Percentiles rank a stretch among this genome's conserved stretches.
These are phyloP conservation scores for Macrophomina phaseolina DNA, from an alignment of 2,329 filamentous ascomycete species.

Conservation along the genomic window DNA sequence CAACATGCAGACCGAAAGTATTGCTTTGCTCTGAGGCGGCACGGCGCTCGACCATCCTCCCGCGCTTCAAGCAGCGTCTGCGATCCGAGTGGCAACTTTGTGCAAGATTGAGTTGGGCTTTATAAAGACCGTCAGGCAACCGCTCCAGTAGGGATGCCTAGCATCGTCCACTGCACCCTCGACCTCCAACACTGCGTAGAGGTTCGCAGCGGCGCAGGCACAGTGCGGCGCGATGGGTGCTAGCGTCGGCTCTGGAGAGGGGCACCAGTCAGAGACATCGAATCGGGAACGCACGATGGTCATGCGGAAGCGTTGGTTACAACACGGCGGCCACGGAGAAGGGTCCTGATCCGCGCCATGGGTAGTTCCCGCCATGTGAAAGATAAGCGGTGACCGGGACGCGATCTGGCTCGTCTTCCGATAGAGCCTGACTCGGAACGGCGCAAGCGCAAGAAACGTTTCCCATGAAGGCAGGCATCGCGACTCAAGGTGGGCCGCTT, in stretches of 20 bases:
- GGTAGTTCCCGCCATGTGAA: conserved; percentile 12
- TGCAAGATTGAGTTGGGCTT: conserved; percentile 7
- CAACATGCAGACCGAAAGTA: not conserved
- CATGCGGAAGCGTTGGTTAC: conserved; percentile 20
- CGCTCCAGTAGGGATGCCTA: not conserved
- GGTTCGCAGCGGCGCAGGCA: conserved; percentile 7
- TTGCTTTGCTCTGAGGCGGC: not conserved
- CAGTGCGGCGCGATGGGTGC: not conserved
- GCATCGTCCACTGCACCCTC: not conserved
- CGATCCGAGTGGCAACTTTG: not conserved
- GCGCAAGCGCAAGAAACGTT: conserved; percentile 10
- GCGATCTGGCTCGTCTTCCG: conserved; percentile 15
- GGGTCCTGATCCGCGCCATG: conserved; percentile 23
- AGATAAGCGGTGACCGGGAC: conserved; percentile 23
- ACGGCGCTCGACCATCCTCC: not conserved
- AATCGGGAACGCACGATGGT: conserved; percentile 19
- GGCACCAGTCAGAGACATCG: conserved; percentile 1
- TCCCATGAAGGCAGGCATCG: conserved; percentile 15
- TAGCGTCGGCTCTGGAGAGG: not conserved
- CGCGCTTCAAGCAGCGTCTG: conserved; percentile 1
- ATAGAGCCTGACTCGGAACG: conserved; percentile 18
- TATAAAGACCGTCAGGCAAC: conserved; percentile 2
- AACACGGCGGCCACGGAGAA: conserved; percentile 19
- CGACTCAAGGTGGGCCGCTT: conserved; percentile 18
- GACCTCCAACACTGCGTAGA: not conserved